These are phyloP conservation scores for Parasarocladium wereldwijsianum DNA, from an alignment of 2,329 filamentous ascomycete genomes.

Conservation along the genomic window DNA sequence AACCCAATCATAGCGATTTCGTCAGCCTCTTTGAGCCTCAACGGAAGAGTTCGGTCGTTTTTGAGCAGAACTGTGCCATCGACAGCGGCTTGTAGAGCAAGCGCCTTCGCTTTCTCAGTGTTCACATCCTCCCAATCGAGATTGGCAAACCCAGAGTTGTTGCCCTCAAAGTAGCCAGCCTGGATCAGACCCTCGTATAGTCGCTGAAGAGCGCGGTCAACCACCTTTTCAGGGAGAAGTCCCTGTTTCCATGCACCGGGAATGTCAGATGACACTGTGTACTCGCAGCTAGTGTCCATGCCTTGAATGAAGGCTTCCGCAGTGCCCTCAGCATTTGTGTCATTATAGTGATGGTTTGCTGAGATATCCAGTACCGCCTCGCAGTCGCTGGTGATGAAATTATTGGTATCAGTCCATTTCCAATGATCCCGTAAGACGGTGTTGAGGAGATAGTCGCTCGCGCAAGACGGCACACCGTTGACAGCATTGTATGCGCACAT, in stretches of 20 bases:
- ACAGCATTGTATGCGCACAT: constrained; percentile 52
- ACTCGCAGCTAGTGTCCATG: constrained; percentile 17
- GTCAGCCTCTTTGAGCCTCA: constrained; percentile 15
- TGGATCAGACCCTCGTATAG: constrained; percentile 39
- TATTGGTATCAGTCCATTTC: constrained; percentile 44
- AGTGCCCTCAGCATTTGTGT: constrained; percentile 17
- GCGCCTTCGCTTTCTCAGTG: constrained; percentile 33
- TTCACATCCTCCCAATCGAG: constrained; percentile 41
- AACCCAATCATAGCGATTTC: constrained; percentile 16
- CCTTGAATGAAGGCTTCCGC: constrained; percentile 19
- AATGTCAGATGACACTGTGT: constrained; percentile 12
- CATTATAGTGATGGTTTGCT: constrained; percentile 23
- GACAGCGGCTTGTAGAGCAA: constrained; percentile 39
- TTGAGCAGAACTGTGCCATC: constrained; percentile 35
- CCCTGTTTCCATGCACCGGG: constrained; percentile 15
- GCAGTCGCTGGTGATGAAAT: constrained; percentile 52
- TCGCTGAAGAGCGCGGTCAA: constrained; percentile 15
- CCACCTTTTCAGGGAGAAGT: constrained; percentile 14
- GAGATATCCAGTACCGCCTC: constrained; percentile 46
- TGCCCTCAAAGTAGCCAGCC: constrained; percentile 42
- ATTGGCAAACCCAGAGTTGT: constrained; percentile 27
- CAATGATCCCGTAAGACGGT: constrained; percentile 50
- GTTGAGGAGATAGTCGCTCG: constrained; percentile 45
- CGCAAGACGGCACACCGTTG: constrained; percentile 51
- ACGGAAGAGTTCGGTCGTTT: constrained; percentile 34